Conservation (phyloP, 140 eudicot species). For the Stevia rebaudiana region DNA sequence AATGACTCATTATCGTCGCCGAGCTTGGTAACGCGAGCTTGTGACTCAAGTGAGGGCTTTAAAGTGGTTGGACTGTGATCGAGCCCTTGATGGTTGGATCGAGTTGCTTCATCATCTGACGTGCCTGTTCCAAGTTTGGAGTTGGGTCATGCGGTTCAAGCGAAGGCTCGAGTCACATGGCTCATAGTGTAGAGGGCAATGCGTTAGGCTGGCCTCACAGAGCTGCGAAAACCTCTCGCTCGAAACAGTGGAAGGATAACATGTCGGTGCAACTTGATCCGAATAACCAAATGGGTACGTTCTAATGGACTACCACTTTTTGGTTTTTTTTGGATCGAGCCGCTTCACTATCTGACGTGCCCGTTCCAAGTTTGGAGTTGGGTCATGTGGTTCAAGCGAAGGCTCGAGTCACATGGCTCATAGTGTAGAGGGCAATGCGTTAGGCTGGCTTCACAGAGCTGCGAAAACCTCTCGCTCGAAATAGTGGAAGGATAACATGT, state of each 20-base stretch:
- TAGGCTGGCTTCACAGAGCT: slow-evolving; percentile 35
- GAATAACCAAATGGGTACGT: too few species aligned
- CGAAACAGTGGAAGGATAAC: too few species aligned
- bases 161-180: too few species aligned
- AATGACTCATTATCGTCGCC: background rate
- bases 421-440: slow-evolving; percentile 19
- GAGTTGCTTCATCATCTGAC: too few species aligned
- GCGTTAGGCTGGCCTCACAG: too few species aligned
- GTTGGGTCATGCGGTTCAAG: too few species aligned
- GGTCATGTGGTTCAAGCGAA: background rate
- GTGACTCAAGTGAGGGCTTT: background rate
- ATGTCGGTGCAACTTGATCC: too few species aligned
- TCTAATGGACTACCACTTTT: too few species aligned
- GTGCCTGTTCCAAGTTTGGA: too few species aligned
- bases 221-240: too few species aligned
- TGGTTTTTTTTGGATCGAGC: too few species aligned
- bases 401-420: background rate
- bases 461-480: slow-evolving; percentile 11
- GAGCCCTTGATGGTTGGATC: background rate
- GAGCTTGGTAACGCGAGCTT: background rate
- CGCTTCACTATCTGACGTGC: background rate
- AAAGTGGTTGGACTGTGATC: background rate
- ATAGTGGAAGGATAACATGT: background rate
- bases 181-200: too few species aligned
- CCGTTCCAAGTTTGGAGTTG: slow-evolving; percentile 17